Percentiles rank a stretch among this genome's conserved stretches.
Conservation (phyloP, 768 basidiomycete genomes). For the Boletellus sp. region DNA sequence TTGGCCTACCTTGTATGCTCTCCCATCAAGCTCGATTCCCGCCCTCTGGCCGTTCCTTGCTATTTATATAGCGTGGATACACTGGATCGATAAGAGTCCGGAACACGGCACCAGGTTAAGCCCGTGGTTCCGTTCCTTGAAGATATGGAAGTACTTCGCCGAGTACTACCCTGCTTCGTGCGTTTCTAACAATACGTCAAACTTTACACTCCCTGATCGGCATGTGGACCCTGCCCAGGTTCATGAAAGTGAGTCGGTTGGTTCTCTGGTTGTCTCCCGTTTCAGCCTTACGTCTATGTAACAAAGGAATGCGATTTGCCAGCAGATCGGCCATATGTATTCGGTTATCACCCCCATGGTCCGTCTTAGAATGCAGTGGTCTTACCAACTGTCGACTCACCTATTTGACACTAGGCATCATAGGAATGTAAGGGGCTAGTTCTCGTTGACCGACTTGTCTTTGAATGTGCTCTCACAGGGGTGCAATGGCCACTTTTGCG, state of each 20-base stretch:
- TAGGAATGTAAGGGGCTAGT: conserved; percentile 76
- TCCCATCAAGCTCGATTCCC: conserved; percentile 76
- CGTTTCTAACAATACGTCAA: conserved; percentile 33
- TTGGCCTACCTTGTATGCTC: background rate
- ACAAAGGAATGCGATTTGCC: conserved; percentile 83
- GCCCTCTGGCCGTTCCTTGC: conserved; percentile 82
- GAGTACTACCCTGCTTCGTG: conserved; percentile 89
- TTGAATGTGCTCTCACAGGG: conserved; percentile 47
- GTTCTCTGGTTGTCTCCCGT: background rate
- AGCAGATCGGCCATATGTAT: conserved; percentile 88
- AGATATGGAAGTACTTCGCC: conserved; percentile 87
- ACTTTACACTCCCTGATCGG: background rate
- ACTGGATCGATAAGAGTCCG: conserved; percentile 71
- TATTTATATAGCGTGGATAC: conserved; percentile 76
- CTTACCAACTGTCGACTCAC: conserved; percentile 1
- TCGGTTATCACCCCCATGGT: conserved; percentile 99
- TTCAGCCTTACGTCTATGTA: background rate
- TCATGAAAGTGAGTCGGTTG: conserved; percentile 34
- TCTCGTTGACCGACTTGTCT: background rate
- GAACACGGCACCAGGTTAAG: conserved; percentile 68
- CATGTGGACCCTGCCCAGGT: conserved; percentile 1
- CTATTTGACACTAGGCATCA: conserved; percentile 64
- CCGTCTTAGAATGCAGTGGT: conserved; percentile 17
- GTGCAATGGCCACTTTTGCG: conserved; percentile 92
- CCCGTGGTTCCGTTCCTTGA: conserved; percentile 65